Evolutionary conservation across 1,284 basidiomycete genomes (phyloP), one percentile per base, ranked within the genome.

Genomic region (Rhodotorula sp.): DNA sequence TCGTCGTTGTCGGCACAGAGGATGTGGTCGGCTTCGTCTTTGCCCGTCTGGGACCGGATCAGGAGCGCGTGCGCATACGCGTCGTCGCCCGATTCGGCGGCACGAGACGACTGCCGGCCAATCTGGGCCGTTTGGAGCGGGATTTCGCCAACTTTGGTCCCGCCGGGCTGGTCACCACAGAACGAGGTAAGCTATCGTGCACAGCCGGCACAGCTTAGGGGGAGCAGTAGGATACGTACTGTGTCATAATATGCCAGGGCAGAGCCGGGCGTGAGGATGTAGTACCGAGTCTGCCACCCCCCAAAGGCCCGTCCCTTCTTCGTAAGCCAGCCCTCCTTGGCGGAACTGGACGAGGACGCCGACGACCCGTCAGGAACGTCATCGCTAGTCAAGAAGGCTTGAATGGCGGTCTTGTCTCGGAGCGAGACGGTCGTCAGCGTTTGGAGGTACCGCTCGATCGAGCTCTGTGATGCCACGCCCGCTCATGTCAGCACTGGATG

Each of bases 61-160:
- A 99, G 86, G 83, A 99, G 98, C 0, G 95, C 95, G 79, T 99
- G 95, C 37, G 94, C 87, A 77, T 95, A 96, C 73, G 96, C 91
- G 78, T 91, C 92, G 78, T 96, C 94, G 60, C 53, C 53, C 6
- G 53, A 26, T 15, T 55, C 62, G 51, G 26, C 89, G 89, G 26
- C 89, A 87, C 74, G 97, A 88, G 67, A 84, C 80, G 62, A 71
- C 60, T 69, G 75, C 14, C 68, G 72, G 6, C 66, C 75, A 56
- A 76, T 70, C 61, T 68, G 72, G 33, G 70, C 75, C 30, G 64
- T 62, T n/a, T 64, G 56, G 65, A 75, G 69, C 29, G 69, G 54
- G 77, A 98, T 97, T 17, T 91, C 91, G 59, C 95, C 94, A 42
- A 97, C 85, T 79, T 95, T 91, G 15, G 87, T 82, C 46, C 95